Conservation (phyloP, 257 asterid genomes). For the Gynochthodes officinalis region DNA sequence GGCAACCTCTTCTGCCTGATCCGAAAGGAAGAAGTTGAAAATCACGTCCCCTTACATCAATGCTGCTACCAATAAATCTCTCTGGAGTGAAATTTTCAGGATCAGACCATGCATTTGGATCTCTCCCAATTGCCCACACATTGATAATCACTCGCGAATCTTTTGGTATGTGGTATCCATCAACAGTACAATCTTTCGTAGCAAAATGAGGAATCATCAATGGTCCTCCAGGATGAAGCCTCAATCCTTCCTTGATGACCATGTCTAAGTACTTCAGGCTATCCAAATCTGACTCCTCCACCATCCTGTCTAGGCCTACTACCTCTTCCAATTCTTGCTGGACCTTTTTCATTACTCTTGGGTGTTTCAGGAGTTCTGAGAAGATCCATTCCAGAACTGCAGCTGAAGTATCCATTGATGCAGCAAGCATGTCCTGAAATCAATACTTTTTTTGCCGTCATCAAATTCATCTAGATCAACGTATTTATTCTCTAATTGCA, state of each 20-base stretch:
- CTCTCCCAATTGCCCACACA: conserved; percentile 40
- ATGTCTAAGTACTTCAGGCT: conserved; percentile 33
- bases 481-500: too few species aligned
- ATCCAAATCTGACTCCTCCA: conserved; percentile 51
- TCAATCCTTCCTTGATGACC: conserved; percentile 48
- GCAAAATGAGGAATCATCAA: conserved; percentile 44
- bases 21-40: conserved; percentile 40
- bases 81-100: conserved; percentile 50
- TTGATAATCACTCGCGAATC: conserved; percentile 40
- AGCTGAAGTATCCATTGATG: conserved; percentile 48
- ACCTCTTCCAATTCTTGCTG: conserved; percentile 40
- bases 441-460: not conserved
- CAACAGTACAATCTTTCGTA: conserved; percentile 31
- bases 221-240: conserved; percentile 53
- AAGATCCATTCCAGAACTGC: conserved; percentile 45
- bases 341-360: conserved; percentile 37
- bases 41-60: conserved; percentile 47
- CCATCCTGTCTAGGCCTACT: conserved; percentile 48
- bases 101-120: conserved; percentile 39
- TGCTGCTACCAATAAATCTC: conserved; percentile 37
- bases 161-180: conserved; percentile 41
- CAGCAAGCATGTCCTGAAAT: conserved; percentile 47
- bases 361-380: conserved; percentile 42
- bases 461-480: too few species aligned
- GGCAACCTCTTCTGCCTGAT: conserved; percentile 27